A percentile compares a stretch with the other conserved stretches of the same genome.
Conservation (phyloP, 768 basidiomycete genomes). For the Auriscalpium orientale region DNA sequence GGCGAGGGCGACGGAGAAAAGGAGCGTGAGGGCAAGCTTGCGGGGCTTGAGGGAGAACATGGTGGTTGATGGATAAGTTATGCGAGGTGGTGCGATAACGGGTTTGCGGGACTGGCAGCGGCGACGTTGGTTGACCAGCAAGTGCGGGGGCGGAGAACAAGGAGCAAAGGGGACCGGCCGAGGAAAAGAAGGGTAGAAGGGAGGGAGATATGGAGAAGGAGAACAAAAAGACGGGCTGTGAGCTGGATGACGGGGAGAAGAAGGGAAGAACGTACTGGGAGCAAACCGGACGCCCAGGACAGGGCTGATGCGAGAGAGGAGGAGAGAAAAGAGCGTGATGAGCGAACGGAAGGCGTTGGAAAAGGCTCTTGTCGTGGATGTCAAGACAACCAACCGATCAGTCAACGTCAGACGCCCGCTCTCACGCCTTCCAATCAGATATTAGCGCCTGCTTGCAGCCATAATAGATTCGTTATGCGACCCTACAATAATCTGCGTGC, state of each 20-base stretch:
- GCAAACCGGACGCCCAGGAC: background rate
- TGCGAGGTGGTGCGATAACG: background rate
- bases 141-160: conserved; percentile 4
- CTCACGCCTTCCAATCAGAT: background rate
- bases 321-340: conserved; percentile 9
- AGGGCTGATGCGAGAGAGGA: conserved; percentile 9
- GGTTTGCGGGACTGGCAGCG: background rate
- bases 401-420: conserved; percentile 9
- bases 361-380: conserved; percentile 1
- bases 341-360: conserved; percentile 12
- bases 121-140: background rate
- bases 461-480: background rate
- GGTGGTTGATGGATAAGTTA: conserved; percentile 15
- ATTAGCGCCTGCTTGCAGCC: background rate
- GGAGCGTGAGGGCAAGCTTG: conserved; percentile 50
- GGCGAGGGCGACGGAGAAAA: conserved; percentile 52
- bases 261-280: background rate
- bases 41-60: conserved; percentile 44
- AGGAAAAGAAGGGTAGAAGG: background rate
- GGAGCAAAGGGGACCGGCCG: conserved; percentile 10
- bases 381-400: conserved; percentile 11
- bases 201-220: background rate
- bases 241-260: background rate
- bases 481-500: background rate
- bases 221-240: conserved; percentile 1